These are phyloP conservation scores for Eucalyptus lansdowneana DNA, from an alignment of 345 rosid species.

Conservation along the genomic window DNA sequence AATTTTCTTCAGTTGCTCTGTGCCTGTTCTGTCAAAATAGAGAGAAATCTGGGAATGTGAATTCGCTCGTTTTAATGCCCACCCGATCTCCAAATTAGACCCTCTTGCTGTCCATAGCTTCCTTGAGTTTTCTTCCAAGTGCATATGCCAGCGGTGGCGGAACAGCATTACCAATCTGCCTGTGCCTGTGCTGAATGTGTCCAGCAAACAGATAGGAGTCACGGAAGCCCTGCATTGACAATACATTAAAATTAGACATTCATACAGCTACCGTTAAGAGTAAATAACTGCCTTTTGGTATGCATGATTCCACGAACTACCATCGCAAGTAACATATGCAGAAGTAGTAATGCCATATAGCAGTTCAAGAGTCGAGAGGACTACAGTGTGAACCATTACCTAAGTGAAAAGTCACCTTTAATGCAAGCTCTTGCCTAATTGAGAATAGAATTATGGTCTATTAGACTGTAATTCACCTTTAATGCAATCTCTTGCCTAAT, in stretches of 20 bases:
- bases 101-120: slow-evolving; percentile 34
- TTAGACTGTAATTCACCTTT: not conserved
- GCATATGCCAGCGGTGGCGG: slow-evolving; percentile 87
- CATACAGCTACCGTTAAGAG: not conserved
- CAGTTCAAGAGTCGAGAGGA: not conserved
- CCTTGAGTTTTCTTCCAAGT: slow-evolving; percentile 71
- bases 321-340: not conserved
- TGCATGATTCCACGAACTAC: not conserved
- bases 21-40: not conserved
- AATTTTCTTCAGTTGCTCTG: not conserved
- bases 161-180: slow-evolving; percentile 92
- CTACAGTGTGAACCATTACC: not conserved
- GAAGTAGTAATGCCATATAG: not conserved
- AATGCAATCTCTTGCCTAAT: not conserved
- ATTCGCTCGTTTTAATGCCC: not conserved
- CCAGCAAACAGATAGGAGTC: slow-evolving; percentile 60
- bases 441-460: not conserved
- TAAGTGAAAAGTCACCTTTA: not conserved
- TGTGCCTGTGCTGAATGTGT: slow-evolving; percentile 46
- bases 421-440: not conserved
- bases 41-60: not conserved
- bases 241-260: not conserved
- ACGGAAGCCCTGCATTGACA: slow-evolving; percentile 62
- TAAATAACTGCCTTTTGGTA: not conserved
- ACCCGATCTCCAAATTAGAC: not conserved